Conservation (phyloP, 805 yeast species). For the Monosporozyma yasuniensis region DNA sequence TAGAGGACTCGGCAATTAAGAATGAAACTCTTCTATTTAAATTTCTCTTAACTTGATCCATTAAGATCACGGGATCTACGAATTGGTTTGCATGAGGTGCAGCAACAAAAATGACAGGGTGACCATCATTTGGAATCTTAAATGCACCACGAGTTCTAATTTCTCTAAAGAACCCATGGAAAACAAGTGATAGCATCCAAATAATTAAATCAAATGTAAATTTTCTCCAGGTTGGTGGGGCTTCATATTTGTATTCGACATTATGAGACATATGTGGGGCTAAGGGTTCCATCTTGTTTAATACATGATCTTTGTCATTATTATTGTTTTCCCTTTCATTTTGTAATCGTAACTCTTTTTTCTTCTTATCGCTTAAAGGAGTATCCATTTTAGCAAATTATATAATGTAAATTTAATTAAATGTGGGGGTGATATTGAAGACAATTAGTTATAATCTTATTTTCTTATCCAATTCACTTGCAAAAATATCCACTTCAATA, state of each 20-base stretch:
- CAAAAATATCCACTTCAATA: neutral
- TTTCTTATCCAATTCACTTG: no score
- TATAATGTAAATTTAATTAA: neutral
- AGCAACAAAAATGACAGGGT: slow-evolving; percentile 80
- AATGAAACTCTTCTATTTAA: slow-evolving; percentile 61
- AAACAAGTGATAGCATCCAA: slow-evolving; percentile 41
- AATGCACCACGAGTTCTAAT: slow-evolving; percentile 83
- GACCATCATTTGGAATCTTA: slow-evolving; percentile 54
- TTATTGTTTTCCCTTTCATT: neutral
- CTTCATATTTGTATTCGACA: slow-evolving; percentile 24
- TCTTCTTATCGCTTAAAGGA: slow-evolving; percentile 4
- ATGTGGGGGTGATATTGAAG: neutral
- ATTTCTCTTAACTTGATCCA: slow-evolving; percentile 37
- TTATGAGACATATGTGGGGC: slow-evolving; percentile 1
- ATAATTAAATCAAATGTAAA: slow-evolving; percentile 43
- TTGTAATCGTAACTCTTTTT: neutral
- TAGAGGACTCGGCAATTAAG: slow-evolving; percentile 69
- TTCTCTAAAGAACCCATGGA: slow-evolving; percentile 75
- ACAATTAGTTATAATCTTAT: no score
- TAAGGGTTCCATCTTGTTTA: neutral
- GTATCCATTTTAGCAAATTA: slow-evolving; percentile 1
- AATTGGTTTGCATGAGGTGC: slow-evolving; percentile 97
- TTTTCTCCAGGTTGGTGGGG: slow-evolving; percentile 33
- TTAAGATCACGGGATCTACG: slow-evolving; percentile 68
- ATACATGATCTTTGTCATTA: neutral